A percentile compares a stretch with the other conserved stretches of the same genome.
Conservation (phyloP, 768 basidiomycete species). For the Phylloporus scabripes region DNA sequence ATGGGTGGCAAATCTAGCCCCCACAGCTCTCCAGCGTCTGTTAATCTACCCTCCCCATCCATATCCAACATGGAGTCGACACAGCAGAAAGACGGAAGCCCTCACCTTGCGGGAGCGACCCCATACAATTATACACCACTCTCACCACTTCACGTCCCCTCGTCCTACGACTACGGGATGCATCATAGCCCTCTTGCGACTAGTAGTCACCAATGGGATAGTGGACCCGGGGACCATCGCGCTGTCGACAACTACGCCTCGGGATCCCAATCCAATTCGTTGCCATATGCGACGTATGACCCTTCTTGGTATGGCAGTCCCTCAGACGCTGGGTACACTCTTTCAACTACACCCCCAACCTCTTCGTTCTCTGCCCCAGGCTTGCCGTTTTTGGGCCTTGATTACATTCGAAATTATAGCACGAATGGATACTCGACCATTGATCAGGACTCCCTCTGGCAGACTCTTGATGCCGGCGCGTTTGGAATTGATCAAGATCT, state of each 20-base stretch:
- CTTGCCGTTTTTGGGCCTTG: conserved; percentile 79
- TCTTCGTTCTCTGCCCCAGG: conserved; percentile 66
- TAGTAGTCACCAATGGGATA: conserved; percentile 41
- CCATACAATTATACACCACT: conserved; percentile 45
- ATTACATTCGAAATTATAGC: conserved; percentile 76
- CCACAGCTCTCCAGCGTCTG: conserved; percentile 73
- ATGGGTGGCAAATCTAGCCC: conserved; percentile 47
- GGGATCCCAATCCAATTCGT: conserved; percentile 28
- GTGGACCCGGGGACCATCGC: conserved; percentile 34
- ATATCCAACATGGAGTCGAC: conserved; percentile 46
- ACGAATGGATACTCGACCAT: conserved; percentile 36
- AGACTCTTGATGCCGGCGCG: conserved; percentile 64
- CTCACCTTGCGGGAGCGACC: conserved; percentile 43
- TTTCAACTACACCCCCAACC: conserved; percentile 55
- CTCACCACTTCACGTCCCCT: conserved; percentile 47
- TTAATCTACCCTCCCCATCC: conserved; percentile 65
- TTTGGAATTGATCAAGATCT: conserved; percentile 77
- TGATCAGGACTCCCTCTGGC: conserved; percentile 44
- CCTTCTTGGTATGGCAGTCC: conserved; percentile 30
- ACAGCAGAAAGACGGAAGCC: conserved; percentile 46
- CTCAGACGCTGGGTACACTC: conserved; percentile 37
- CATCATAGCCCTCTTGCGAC: conserved; percentile 29
- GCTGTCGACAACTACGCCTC: conserved; percentile 42
- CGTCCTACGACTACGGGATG: conserved; percentile 52
- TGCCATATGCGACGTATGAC: conserved; percentile 45